Base-by-base conservation (phyloP, 2,329 filamentous ascomycete species). In the Rasamsonia emersonii region DNA sequence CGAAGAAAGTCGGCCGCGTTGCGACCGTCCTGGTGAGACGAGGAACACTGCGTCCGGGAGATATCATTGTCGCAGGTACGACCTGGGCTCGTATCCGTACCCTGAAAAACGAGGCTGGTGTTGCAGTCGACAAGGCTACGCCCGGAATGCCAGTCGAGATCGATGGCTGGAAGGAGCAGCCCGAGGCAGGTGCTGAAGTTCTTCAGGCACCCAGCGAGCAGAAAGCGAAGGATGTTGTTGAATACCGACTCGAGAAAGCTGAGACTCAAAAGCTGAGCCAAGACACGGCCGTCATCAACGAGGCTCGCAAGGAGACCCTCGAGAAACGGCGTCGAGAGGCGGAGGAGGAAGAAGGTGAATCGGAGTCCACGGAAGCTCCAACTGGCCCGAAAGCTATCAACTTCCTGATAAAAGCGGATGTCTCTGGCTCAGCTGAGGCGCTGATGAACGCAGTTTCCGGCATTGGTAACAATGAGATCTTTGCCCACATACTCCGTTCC, bases 61-160 rank as follows among this genome's bases (percentile, higher is more conserved):
- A 93, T 54, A 70, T 83, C 35, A 75, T 98, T 32, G 86, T 93
- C 7, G 91, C 91, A 1, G 93, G 91, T 15, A 79, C 75, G 24
- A 85, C 86, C 0, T 95, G 86, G 81, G 80, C 88, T 27, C 81
- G 80, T 43, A 78, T 98, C n/a, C 79, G 88, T 18, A 75, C 75
- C 19, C 67, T 98, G 14, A 77, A 79, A 16, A 93, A 95, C 51
- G 89, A 96, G 64, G 81, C 81, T 4, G 89, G 91, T 13, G 61
- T 71, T 2, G 68, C 78, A 9, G 64, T 96, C 10, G 46, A 66
- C 1, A 78, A 86, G 56, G 88, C 86, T 9, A 76, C 79, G 0
- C 93, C 91, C 0, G 91, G 91, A 20, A 91, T 80, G 17, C 86
- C 93, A 0, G 83, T 94, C 3, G 86, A 96, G 58, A 76, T 98